Percentiles rank a stretch among this genome's conserved stretches.
phyloP scores from a whole-genome alignment of 2,329 filamentous ascomycete species.

The Fusarium oxysporum region DNA sequence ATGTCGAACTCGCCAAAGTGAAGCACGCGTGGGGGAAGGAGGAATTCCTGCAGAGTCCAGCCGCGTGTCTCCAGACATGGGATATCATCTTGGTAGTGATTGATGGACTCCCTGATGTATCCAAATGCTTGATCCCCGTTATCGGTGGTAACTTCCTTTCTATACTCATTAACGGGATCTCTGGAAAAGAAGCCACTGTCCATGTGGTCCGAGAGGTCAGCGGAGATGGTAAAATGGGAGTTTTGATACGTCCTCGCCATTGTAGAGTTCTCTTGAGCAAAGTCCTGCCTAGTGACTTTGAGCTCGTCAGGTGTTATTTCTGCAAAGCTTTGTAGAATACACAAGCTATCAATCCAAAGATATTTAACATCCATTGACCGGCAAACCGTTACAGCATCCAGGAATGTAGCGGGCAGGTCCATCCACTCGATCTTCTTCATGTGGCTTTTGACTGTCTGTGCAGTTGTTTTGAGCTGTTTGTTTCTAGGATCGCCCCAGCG shows the following conservation, averaged over 20 bases:
- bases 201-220: not conserved
- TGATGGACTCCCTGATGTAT: not conserved
- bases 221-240: not conserved
- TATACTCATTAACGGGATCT: not conserved
- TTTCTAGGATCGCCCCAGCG: not conserved
- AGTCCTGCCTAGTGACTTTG: not conserved
- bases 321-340: not conserved
- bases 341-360: slow-evolving; percentile 1
- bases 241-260: not conserved
- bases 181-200: not conserved
- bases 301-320: not conserved
- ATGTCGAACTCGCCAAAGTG: not conserved
- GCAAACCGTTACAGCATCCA: not conserved
- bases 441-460: not conserved
- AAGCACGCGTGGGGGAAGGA: not conserved
- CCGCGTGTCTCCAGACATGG: not conserved
- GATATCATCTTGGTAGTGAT: not conserved
- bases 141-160: rapidly evolving
- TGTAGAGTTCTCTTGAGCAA: not conserved
- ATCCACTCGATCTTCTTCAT: not conserved
- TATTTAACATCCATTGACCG: not conserved
- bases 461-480: slow-evolving; percentile 2
- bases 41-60: slow-evolving; percentile 1
- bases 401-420: not conserved
- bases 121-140: rapidly evolving